These are phyloP conservation scores for Asterochloris erici DNA, from an alignment of 139 green algal species.

Conservation along the genomic window DNA sequence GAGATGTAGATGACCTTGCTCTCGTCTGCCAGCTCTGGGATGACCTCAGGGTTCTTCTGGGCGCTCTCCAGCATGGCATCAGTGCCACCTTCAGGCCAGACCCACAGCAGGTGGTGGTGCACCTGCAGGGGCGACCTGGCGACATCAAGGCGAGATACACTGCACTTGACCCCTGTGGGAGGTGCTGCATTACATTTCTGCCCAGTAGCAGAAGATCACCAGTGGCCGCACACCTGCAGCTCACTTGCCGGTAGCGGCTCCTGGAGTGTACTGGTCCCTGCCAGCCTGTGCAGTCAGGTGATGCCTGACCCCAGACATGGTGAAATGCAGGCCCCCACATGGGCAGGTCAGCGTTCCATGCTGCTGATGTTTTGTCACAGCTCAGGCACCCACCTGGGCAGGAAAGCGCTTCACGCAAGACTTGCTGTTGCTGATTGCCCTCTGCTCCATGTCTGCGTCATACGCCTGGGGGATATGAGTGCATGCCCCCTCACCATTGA, in stretches of 20 bases:
- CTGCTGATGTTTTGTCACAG: background rate
- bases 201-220: background rate
- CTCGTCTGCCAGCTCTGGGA: background rate
- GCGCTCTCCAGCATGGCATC: background rate
- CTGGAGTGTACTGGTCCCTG: too few species aligned
- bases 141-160: background rate
- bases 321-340: background rate
- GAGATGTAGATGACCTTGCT: conserved; percentile 5
- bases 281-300: too few species aligned
- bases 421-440: background rate
- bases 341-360: background rate
- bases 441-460: background rate
- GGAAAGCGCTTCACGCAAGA: conserved; percentile 12
- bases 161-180: background rate
- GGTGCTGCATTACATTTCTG: background rate
- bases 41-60: conserved; percentile 11
- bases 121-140: conserved; percentile 21
- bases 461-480: conserved; percentile 39
- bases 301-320: too few species aligned
- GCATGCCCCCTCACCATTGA: conserved; percentile 33
- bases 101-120: conserved; percentile 45
- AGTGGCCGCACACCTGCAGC: too few species aligned
- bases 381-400: conserved; percentile 6
- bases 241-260: too few species aligned
- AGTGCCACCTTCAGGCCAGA: conserved; percentile 35